Conservation (phyloP, 805 yeast genomes). For the Barnettozyma californica region DNA sequence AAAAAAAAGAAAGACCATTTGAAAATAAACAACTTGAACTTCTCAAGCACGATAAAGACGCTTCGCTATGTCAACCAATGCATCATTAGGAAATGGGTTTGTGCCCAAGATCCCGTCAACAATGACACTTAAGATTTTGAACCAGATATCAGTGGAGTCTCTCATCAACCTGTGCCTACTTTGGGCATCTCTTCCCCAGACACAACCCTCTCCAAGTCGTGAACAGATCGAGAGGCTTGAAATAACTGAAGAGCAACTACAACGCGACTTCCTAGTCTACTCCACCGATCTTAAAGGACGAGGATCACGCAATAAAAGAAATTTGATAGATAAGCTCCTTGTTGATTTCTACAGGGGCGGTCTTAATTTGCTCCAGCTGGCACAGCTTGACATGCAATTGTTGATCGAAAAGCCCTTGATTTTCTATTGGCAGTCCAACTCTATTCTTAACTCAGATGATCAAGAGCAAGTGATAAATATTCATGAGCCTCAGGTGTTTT, state of each 20-base stretch:
- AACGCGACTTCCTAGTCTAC: conserved; percentile 5
- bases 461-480: conserved; percentile 27
- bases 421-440: conserved; percentile 32
- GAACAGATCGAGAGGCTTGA: conserved; percentile 9
- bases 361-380: conserved; percentile 56
- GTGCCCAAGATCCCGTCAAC: conserved; percentile 15
- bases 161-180: conserved; percentile 19
- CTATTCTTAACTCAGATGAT: conserved; percentile 23
- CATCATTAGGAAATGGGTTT: conserved; percentile 19
- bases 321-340: conserved; percentile 19
- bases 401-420: conserved; percentile 51
- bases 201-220: conserved; percentile 16
- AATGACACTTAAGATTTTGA: conserved; percentile 10
- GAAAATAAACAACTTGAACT: not conserved
- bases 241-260: conserved; percentile 8
- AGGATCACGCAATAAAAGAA: conserved; percentile 10
- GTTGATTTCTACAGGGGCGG: conserved; percentile 46
- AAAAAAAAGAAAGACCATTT: not conserved
- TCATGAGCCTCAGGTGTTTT: conserved; percentile 46
- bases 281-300: conserved; percentile 1
- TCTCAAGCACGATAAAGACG: too few species aligned
- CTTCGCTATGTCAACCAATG: conserved; percentile 1
- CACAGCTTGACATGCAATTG: conserved; percentile 65
- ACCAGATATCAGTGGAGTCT: conserved; percentile 18
- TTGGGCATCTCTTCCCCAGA: conserved; percentile 20